Evolutionary conservation across 257 asterid species (phyloP).

Genomic region (Coffea canephora): DNA sequence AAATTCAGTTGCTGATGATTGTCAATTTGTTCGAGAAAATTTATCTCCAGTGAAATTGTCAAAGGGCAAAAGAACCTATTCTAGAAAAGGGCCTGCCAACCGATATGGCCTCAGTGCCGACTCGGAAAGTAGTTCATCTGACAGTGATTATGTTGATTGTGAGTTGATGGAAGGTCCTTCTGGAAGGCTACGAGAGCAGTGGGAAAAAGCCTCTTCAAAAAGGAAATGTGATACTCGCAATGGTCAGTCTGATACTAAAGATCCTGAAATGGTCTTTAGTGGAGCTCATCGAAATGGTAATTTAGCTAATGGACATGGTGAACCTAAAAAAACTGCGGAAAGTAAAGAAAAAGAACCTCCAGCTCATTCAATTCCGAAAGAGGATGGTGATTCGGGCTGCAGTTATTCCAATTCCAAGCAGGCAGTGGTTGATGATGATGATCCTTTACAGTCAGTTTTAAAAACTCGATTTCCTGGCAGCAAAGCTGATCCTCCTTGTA

Average conservation of each 20-base stretch:
- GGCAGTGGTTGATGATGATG: slow-evolving; percentile 5
- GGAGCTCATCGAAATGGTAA: slow-evolving; percentile 27
- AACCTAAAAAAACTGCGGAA: slow-evolving; percentile 23
- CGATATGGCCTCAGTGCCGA: slow-evolving; percentile 49
- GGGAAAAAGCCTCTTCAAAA: slow-evolving; percentile 78
- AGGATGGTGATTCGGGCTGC: slow-evolving; percentile 13
- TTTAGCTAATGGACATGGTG: slow-evolving; percentile 20
- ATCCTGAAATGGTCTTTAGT: slow-evolving; percentile 13
- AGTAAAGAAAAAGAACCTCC: slow-evolving; percentile 25
- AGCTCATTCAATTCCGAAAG: slow-evolving; percentile 19
- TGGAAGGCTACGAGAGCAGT: slow-evolving; percentile 60
- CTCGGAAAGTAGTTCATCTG: slow-evolving; percentile 48
- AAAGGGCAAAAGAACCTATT: slow-evolving; percentile 87
- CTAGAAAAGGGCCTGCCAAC: slow-evolving; percentile 50
- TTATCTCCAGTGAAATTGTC: slow-evolving; percentile 69
- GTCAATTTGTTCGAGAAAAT: slow-evolving; percentile 46
- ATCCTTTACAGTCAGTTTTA: slow-evolving; percentile 11
- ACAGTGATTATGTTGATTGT: slow-evolving; percentile 50
- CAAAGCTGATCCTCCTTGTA: slow-evolving; percentile 12
- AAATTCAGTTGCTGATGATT: slow-evolving; percentile 34
- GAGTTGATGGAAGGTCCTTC: slow-evolving; percentile 67
- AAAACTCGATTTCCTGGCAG: slow-evolving; percentile 7
- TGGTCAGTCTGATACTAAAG: slow-evolving; percentile 37
- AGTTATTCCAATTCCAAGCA: background rate
- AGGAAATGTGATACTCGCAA: slow-evolving; percentile 37